These are phyloP conservation scores for Acidiella bohemica DNA, from an alignment of 495 filamentous ascomycete species.

Conservation along the genomic window DNA sequence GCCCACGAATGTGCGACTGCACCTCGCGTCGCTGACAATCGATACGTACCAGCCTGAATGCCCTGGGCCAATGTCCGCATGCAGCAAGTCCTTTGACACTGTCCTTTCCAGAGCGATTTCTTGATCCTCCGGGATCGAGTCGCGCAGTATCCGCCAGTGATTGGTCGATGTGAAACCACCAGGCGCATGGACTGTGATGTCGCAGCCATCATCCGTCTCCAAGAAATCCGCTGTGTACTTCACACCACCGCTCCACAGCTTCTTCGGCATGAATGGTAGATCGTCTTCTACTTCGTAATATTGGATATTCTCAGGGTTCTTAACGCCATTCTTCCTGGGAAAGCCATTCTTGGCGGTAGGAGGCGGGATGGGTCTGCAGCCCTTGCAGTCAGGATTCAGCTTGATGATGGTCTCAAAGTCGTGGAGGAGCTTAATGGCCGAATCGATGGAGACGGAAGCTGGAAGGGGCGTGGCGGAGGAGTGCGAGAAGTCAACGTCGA, in stretches of 20 bases:
- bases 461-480: conserved; percentile 14
- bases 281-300: conserved; percentile 21
- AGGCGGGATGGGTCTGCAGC: conserved; percentile 12
- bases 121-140: conserved; percentile 12
- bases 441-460: conserved; percentile 2
- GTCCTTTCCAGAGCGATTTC: background rate
- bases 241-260: conserved; percentile 15
- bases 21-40: conserved; percentile 19
- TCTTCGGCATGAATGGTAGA: conserved; percentile 19
- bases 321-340: background rate
- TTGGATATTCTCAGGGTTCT: conserved; percentile 1
- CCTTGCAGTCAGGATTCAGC: conserved; percentile 15
- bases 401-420: conserved; percentile 16
- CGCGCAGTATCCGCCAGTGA: conserved; percentile 17
- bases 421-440: conserved; percentile 11
- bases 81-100: conserved; percentile 8
- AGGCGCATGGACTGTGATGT: conserved; percentile 19
- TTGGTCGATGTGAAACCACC: conserved; percentile 19
- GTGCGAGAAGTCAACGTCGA: conserved; percentile 15
- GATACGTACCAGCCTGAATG: conserved; percentile 16
- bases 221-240: conserved; percentile 15
- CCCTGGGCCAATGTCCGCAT: conserved; percentile 8
- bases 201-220: conserved; percentile 13
- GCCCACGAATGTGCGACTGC: conserved; percentile 7
- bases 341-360: conserved; percentile 6